Percentiles rank a stretch among this genome's conserved stretches.
phyloP scores from a whole-genome alignment of 192 early-diverging fungal species.

The Anaeromyces robustus region DNA sequence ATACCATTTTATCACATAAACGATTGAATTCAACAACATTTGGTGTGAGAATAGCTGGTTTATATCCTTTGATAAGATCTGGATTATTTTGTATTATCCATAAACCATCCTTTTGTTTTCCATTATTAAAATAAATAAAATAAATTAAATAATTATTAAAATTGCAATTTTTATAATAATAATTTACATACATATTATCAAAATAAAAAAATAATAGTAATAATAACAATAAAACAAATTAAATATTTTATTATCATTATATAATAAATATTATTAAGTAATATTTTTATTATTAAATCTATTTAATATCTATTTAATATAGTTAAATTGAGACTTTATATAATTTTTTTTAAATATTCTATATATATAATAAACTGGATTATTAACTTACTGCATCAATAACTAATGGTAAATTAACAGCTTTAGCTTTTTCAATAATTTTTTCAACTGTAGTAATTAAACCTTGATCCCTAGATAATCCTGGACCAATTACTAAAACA shows the following conservation, averaged over 20 bases:
- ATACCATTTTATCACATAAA: constrained; percentile 41
- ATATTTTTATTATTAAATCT: no score
- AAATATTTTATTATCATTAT: no score
- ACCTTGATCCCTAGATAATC: constrained; percentile 57
- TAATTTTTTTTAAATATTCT: no score
- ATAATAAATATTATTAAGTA: no score
- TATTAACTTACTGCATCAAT: constrained; percentile 78
- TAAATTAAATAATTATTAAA: no score
- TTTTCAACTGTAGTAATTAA: constrained; percentile 48
- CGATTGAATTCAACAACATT: constrained; percentile 74
- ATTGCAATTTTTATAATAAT: no score
- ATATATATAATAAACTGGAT: no score
- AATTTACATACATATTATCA: no score
- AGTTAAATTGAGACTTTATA: no score
- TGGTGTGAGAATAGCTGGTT: constrained; percentile 64
- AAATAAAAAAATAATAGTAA: no score
- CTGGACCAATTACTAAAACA: constrained; percentile 80
- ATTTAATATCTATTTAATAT: no score
- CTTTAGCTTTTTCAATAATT: constrained; percentile 51
- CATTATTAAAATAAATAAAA: background rate
- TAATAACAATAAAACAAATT: no score
- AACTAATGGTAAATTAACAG: constrained; percentile 51
- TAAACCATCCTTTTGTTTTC: constrained; percentile 56
- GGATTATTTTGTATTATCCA: constrained; percentile 58
- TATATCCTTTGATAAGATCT: constrained; percentile 52